Conservation (phyloP, 148 eudicot species). For the Rheum nobile region DNA sequence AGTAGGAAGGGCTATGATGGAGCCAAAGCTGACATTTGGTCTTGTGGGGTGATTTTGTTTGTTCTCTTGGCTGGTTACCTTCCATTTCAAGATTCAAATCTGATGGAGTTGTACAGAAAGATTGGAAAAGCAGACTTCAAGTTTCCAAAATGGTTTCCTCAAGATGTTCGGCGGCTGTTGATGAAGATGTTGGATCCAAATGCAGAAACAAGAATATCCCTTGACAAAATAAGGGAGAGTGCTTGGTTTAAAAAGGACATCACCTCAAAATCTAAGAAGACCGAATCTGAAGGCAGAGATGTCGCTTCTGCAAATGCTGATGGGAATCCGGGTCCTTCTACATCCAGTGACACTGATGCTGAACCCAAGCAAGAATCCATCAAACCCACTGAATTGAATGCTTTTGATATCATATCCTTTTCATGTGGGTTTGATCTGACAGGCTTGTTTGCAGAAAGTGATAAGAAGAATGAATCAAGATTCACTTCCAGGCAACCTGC, state of each 20-base stretch:
- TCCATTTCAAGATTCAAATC: constrained; percentile 69
- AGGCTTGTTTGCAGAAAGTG: constrained; percentile 44
- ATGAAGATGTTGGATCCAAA: constrained; percentile 53
- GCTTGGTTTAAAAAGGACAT: constrained; percentile 45
- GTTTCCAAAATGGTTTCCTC: constrained; percentile 48
- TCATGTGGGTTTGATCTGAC: constrained; percentile 60
- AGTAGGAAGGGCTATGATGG: constrained; percentile 71
- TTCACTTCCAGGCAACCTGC: constrained; percentile 60
- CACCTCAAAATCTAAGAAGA: constrained; percentile 18
- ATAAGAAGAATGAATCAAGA: constrained; percentile 43
- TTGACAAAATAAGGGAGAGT: constrained; percentile 44
- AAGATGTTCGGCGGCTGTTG: constrained; percentile 39
- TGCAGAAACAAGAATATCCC: constrained; percentile 52
- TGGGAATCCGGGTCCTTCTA: constrained; percentile 30
- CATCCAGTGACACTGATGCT: constrained; percentile 11
- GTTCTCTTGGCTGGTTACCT: constrained; percentile 75
- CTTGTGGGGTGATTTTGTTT: constrained; percentile 66
- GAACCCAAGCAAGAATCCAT: constrained; percentile 24
- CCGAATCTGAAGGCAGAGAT: constrained; percentile 5
- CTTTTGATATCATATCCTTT: constrained; percentile 70
- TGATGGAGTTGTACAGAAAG: constrained; percentile 79
- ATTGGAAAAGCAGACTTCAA: constrained; percentile 55
- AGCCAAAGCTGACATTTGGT: constrained; percentile 71
- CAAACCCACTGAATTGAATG: constrained; percentile 46
- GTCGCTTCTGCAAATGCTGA: constrained; percentile 8